These are phyloP conservation scores for Mycena chlorophos DNA, from an alignment of 768 basidiomycete species.

Conservation along the genomic window DNA sequence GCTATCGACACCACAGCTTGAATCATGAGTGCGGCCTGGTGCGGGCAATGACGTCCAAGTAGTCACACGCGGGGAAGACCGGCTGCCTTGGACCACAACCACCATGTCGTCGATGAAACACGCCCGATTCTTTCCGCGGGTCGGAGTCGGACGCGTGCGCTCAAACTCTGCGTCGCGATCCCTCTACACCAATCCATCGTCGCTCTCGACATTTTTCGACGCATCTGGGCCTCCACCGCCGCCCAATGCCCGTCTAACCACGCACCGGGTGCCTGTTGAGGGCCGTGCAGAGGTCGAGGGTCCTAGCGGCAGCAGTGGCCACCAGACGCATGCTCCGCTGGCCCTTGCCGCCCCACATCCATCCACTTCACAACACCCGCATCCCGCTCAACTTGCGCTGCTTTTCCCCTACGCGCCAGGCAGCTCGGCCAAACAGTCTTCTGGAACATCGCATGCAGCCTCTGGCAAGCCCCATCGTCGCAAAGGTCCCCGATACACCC, in stretches of 20 bases:
- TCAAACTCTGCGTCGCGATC: constrained; percentile 45
- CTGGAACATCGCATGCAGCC: constrained; percentile 27
- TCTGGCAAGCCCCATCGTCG: constrained; percentile 31
- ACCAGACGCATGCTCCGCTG: constrained; percentile 40
- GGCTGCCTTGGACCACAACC: background rate
- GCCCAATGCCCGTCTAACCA: constrained; percentile 38
- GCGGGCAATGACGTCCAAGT: background rate
- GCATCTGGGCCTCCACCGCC: constrained; percentile 23
- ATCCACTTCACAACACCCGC: background rate
- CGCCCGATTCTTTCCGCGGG: constrained; percentile 44
- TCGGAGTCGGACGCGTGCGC: constrained; percentile 44
- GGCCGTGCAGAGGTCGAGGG: constrained; percentile 46
- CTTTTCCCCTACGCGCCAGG: constrained; percentile 38
- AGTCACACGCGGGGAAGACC: constrained; percentile 15
- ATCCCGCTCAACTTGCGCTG: constrained; percentile 26
- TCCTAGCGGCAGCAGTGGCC: constrained; percentile 29
- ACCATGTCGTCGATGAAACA: constrained; percentile 31
- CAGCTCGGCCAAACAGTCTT: constrained; percentile 31
- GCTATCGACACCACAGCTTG: constrained; percentile 35
- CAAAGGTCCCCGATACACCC: constrained; percentile 39
- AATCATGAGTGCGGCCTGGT: background rate
- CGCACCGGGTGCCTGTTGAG: constrained; percentile 47
- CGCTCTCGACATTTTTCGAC: constrained; percentile 26
- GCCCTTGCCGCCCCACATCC: constrained; percentile 47
- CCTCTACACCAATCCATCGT: constrained; percentile 40